These are phyloP conservation scores for Choiromyces venosus DNA, from an alignment of 495 filamentous ascomycete species.

Conservation along the genomic window DNA sequence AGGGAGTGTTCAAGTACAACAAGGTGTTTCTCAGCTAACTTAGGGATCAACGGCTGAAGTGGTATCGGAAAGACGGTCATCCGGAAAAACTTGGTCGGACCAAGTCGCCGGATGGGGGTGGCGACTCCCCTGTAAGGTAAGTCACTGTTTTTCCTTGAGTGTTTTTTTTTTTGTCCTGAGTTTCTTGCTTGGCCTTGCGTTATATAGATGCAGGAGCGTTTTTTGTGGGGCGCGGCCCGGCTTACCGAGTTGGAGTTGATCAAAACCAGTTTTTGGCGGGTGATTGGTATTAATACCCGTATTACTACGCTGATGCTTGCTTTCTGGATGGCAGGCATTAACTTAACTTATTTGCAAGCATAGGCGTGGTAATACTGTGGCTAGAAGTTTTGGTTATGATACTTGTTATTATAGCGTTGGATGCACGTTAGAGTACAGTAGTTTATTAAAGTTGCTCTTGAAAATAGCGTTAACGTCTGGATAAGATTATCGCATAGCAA, in stretches of 20 bases:
- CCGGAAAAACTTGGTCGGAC: neutral
- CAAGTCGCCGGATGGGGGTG: neutral
- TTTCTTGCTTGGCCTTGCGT: neutral
- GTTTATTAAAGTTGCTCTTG: neutral
- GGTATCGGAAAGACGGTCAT: neutral
- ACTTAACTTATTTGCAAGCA: neutral
- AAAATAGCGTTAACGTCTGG: neutral
- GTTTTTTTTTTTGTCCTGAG: neutral
- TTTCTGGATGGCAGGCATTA: neutral
- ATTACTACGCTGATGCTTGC: neutral
- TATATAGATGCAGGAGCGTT: neutral
- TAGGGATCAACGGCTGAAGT: neutral
- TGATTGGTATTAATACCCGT: neutral
- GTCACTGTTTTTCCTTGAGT: neutral
- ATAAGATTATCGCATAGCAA: neutral
- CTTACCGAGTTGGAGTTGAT: neutral
- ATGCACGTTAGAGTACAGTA: neutral
- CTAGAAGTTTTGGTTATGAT: neutral
- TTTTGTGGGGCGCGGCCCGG: neutral
- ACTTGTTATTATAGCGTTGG: neutral
- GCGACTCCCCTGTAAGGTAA: neutral
- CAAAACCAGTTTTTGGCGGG: neutral
- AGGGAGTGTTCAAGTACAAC: no score
- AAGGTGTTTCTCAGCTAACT: neutral
- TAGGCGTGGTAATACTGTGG: neutral